Conservation (phyloP, 1,139 yeast genomes). For the Pichia sp. region DNA sequence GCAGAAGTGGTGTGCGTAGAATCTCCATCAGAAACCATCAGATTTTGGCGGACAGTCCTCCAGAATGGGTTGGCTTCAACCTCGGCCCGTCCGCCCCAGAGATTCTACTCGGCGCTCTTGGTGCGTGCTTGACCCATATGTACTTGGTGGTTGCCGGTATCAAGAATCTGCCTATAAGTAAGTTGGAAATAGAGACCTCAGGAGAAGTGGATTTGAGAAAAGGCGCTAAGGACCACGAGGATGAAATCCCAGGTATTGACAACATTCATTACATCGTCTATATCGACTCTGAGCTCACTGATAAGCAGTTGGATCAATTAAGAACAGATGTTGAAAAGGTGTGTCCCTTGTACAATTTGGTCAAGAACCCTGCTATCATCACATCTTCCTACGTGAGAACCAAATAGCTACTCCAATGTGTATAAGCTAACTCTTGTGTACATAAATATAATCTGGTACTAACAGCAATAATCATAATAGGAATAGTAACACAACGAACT, state of each 20-base stretch:
- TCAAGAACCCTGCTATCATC: slow-evolving; percentile 5
- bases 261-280: slow-evolving; percentile 6
- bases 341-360: slow-evolving; percentile 8
- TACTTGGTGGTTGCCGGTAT: slow-evolving; percentile 10
- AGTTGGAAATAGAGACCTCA: slow-evolving; percentile 9
- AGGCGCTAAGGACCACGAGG: slow-evolving; percentile 4
- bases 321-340: slow-evolving; percentile 8
- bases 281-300: slow-evolving; percentile 3
- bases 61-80: slow-evolving; percentile 9
- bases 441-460: too few species aligned
- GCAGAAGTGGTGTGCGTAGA: slow-evolving; percentile 12
- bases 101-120: slow-evolving; percentile 6
- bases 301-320: neutral
- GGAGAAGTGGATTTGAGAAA: slow-evolving; percentile 9
- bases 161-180: slow-evolving; percentile 5
- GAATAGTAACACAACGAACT: too few species aligned
- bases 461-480: too few species aligned
- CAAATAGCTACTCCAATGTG: neutral
- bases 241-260: slow-evolving; percentile 7
- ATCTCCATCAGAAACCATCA: slow-evolving; percentile 8
- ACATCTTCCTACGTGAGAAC: slow-evolving; percentile 3
- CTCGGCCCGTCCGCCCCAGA: slow-evolving; percentile 11
- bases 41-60: slow-evolving; percentile 6
- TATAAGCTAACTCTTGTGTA: neutral
- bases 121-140: slow-evolving; percentile 11